phyloP scores from a whole-genome alignment of 2,329 filamentous ascomycete species.

The Diaporthe sp. region DNA sequence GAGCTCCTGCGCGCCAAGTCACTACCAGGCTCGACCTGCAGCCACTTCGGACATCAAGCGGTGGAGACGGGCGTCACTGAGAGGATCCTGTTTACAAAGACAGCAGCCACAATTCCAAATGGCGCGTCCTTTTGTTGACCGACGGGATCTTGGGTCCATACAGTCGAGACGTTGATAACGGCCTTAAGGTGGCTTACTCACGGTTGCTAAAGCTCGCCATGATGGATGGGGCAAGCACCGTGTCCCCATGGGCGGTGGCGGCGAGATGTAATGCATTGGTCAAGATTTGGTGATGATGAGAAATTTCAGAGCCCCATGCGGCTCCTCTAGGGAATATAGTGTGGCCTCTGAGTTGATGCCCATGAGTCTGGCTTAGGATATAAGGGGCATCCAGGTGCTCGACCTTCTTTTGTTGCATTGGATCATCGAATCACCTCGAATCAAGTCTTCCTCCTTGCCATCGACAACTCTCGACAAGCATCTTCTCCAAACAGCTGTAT shows the following conservation, averaged over 20 bases:
- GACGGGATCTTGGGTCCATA: neutral
- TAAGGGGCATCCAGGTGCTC: neutral
- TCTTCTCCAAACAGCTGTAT: neutral
- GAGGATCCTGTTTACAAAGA: neutral
- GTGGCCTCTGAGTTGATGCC: neutral
- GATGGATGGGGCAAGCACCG: neutral
- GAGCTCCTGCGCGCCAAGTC: slow-evolving; percentile 25
- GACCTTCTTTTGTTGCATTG: neutral
- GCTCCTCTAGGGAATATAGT: neutral
- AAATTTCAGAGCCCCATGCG: neutral
- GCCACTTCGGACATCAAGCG: neutral
- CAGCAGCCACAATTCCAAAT: neutral
- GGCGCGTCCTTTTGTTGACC: neutral
- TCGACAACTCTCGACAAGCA: neutral
- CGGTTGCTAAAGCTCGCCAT: neutral
- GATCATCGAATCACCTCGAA: neutral
- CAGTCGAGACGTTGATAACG: neutral
- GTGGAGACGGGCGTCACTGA: neutral
- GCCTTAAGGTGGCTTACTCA: neutral
- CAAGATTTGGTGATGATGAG: slow-evolving; percentile 12
- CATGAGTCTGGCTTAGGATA: neutral
- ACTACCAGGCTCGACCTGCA: neutral
- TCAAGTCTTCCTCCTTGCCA: neutral
- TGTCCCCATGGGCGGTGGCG: neutral
- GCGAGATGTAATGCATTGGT: slow-evolving; percentile 20